Conservation (phyloP, 495 filamentous ascomycete species). For the Melanomma pulvis-pyrius region DNA sequence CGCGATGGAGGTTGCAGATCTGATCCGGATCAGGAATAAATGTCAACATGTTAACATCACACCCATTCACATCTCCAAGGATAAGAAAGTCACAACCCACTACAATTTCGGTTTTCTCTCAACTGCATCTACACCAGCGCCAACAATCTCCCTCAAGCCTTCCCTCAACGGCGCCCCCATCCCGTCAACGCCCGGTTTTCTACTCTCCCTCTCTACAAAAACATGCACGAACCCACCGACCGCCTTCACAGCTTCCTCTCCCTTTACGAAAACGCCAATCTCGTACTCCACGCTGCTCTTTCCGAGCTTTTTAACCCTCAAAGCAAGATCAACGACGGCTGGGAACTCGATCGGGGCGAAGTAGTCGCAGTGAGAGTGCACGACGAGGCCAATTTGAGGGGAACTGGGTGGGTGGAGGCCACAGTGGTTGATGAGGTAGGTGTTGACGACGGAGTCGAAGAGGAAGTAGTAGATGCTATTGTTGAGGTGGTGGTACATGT, state of each 20-base stretch:
- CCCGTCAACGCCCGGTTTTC: constrained; percentile 63
- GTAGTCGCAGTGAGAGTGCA: constrained; percentile 80
- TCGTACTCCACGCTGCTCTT: constrained; percentile 92
- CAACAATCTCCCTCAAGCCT: constrained; percentile 53
- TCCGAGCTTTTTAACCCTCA: constrained; percentile 81
- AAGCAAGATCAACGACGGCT: constrained; percentile 74
- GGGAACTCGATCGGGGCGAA: constrained; percentile 84
- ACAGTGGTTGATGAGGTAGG: constrained; percentile 82
- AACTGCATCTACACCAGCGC: not conserved
- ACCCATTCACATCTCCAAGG: too few relatives aligned
- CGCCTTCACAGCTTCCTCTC: constrained; percentile 73
- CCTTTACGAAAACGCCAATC: constrained; percentile 80
- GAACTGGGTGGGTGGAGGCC: constrained; percentile 70
- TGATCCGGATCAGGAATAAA: too few relatives aligned
- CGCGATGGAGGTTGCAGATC: too few relatives aligned
- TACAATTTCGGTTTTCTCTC: not conserved
- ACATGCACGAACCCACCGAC: constrained; percentile 90
- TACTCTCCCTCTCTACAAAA: constrained; percentile 75
- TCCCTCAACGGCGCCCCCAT: constrained; percentile 58
- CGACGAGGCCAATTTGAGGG: constrained; percentile 76
- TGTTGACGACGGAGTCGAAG: constrained; percentile 87
- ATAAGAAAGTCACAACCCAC: too few relatives aligned
- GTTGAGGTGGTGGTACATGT: constrained; percentile 90
- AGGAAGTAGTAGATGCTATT: constrained; percentile 78
- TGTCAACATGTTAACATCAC: too few relatives aligned